Evolutionary conservation across 78 protist genomes (phyloP), one percentile per base, ranked within the genome.

Genomic region (Dictyostelium capitatum): DNA sequence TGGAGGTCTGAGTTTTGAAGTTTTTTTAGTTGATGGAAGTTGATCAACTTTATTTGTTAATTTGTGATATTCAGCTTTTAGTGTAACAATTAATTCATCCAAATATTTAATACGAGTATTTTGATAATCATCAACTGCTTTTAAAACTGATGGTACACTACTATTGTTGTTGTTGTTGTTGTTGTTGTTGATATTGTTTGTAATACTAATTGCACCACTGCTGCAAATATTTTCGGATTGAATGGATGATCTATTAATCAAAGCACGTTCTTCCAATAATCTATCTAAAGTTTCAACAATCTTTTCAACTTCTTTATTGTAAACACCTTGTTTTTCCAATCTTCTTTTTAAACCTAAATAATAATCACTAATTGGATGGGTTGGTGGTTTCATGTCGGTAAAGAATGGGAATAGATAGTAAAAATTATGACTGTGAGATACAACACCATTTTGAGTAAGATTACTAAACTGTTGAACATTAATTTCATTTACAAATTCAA

Each of bases 351-450:
- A 43, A 23, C 82, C 59, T 11, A 47, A 5, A 57, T 85, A 75
- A 37, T 75, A 85, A 37, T 85, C 92, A 47, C 92, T 70, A 28
- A 85, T 85, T 17, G 92, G 92, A 30, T 85, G 83, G 10, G 83
- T 67, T 17, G 92, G 92, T 59, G 83, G 82, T 20, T 85, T 85
- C 78, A 85, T 74, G 9, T 85, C 92, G 0, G 59, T 56, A 59
- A 73, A 85, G 20, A 25, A 32, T 47, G 92, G 92, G 30, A 85
- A 85, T 11, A 85, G 15, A 43, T 25, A 46, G 48, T 85, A 59
- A 51, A 85, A 85, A 41, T 37, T 41, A 53, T 85, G 92, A 46
- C 82, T 57, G n/a, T 85, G 92, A 30, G 92, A 85, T 12, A 85
- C 83, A 23, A 41, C 23, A 12, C 92, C 92, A 25, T 59, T 43